Evolutionary conservation across 2,329 filamentous ascomycete genomes (phyloP), one percentile per base, ranked within the genome.

Genomic region (Alternaria tenuissima): DNA sequence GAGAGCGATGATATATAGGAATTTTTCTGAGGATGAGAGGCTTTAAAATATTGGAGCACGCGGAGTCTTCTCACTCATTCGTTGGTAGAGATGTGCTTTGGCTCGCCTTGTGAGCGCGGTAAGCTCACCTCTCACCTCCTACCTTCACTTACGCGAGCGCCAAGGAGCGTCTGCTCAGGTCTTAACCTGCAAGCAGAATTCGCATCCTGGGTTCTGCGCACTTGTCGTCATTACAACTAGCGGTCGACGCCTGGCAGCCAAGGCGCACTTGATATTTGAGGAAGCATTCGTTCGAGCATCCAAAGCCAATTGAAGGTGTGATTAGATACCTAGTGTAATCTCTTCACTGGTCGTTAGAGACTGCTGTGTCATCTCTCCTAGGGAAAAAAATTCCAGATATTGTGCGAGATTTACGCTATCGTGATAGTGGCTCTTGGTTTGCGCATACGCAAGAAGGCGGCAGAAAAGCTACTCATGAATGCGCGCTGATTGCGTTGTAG

Each of bases 381-480:
- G 1, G 11, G 20, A 22, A 9, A 6, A n/a, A 2, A 8, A 5
- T 6, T 39, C 8, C 2, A 39, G 8, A 16, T 43, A n/a, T 43
- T 30, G 24, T 8, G 43, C 26, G n/a, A 30, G 6, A 3, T 4
- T n/a, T 7, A 20, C 7, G 18, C 1, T 3, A 12, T 18, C 0
- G 0, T n/a, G 7, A 4, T 30, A 14, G 9, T 8, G 11, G 7
- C 1, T 16, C 11, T 4, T 12, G 0, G 1, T 22, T 1, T 11
- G 28, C 30, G 30, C 18, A 36, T 0, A 0, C 1, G 4, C 4
- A 6, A 8, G 0, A 5, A 8, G 28, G 1, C 1, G 1, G 7
- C 5, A 8, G 7, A 7, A 24, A 2, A 36, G 14, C 5, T n/a
- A 3, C 30, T 36, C 7, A 24, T 6, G 7, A 22, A 22, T 1